Percentiles rank a stretch among this genome's conserved stretches.
Conservation (phyloP, 2,329 filamentous ascomycete genomes). For the Trichophyton rubrum region DNA sequence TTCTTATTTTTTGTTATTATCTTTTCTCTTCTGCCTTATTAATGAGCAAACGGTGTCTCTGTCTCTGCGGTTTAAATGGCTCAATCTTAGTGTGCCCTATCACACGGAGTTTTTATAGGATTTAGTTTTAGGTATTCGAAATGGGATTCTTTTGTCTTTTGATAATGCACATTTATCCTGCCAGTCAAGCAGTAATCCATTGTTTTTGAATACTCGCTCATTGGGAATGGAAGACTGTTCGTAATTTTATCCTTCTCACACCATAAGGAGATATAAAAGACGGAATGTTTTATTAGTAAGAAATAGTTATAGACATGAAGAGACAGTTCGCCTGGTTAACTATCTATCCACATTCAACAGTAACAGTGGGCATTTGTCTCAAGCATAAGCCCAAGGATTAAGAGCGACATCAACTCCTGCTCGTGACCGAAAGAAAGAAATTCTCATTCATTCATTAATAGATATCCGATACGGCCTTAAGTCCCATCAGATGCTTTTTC, state of each 20-base stretch:
- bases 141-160: not conserved
- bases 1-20: not conserved
- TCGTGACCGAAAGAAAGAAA: not conserved
- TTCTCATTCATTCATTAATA: not conserved
- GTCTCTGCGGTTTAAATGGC: not conserved
- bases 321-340: too few species aligned
- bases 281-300: too few species aligned
- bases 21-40: not conserved
- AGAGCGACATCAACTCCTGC: not conserved
- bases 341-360: not conserved
- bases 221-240: too few species aligned
- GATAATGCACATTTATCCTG: not conserved
- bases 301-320: not conserved
- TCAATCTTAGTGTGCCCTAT: not conserved
- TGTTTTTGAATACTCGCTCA: not conserved
- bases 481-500: not conserved
- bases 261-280: too few species aligned
- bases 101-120: not conserved
- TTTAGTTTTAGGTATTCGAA: not conserved
- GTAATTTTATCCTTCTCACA: too few species aligned
- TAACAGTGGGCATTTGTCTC: not conserved
- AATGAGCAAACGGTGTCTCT: conserved; percentile 2
- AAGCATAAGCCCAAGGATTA: not conserved
- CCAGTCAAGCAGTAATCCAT: not conserved
- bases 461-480: not conserved